phyloP scores from a whole-genome alignment of 1,284 basidiomycete species.

The Cryptococcus depauperatus region DNA sequence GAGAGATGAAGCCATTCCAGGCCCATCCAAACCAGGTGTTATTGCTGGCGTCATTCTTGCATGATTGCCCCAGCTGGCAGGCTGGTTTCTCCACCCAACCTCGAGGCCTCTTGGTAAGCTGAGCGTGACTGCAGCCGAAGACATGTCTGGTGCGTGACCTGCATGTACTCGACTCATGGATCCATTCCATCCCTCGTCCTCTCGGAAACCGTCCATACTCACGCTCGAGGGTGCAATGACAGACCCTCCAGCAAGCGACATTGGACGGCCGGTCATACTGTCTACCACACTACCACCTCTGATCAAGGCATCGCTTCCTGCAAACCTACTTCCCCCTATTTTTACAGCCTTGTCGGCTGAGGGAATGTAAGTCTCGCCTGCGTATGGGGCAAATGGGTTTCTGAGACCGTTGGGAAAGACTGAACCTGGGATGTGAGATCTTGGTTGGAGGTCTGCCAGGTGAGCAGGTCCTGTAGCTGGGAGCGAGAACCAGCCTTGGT shows the following conservation, averaged over 20 bases:
- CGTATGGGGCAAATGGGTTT: constrained; percentile 27
- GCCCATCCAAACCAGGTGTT: background rate
- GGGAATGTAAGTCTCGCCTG: constrained; percentile 23
- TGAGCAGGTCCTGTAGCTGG: constrained; percentile 8
- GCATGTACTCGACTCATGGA: constrained; percentile 18
- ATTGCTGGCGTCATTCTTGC: constrained; percentile 15
- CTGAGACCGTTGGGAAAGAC: constrained; percentile 27
- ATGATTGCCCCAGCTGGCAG: constrained; percentile 22
- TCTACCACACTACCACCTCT: background rate
- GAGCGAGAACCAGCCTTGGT: constrained; percentile 5
- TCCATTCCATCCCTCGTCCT: constrained; percentile 31
- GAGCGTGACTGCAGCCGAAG: constrained; percentile 18
- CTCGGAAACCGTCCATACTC: constrained; percentile 7
- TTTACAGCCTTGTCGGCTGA: background rate
- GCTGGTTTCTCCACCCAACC: constrained; percentile 12
- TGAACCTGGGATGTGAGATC: constrained; percentile 5
- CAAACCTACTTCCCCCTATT: background rate
- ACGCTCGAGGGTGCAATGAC: constrained; percentile 6
- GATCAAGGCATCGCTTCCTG: background rate
- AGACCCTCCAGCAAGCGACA: background rate
- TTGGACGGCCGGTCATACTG: background rate
- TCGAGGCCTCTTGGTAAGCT: background rate
- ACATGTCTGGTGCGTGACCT: constrained; percentile 24
- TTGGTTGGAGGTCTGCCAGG: constrained; percentile 8
- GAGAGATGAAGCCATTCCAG: background rate